Evolutionary conservation across 768 basidiomycete species (phyloP).

Genomic region (Royoungia palumana): DNA sequence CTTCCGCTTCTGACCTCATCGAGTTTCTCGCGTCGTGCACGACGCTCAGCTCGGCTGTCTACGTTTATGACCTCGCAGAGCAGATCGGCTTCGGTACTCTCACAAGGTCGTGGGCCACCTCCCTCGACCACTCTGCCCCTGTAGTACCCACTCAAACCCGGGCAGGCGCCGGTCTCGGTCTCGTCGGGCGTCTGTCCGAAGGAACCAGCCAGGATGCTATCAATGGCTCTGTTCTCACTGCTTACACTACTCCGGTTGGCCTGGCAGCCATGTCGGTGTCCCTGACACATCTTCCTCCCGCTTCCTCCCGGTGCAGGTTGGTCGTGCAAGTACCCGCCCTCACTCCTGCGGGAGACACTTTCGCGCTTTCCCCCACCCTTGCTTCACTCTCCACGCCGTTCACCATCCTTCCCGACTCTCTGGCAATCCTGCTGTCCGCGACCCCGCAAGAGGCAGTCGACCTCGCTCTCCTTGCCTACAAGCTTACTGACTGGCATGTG

Average conservation of each 20-base stretch:
- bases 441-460: slow-evolving; percentile 81
- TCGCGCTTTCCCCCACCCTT: slow-evolving; percentile 76
- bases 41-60: slow-evolving; percentile 60
- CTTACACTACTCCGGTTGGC: slow-evolving; percentile 81
- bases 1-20: slow-evolving; percentile 57
- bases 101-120: slow-evolving; percentile 61
- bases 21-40: slow-evolving; percentile 64
- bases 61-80: slow-evolving; percentile 80
- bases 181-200: slow-evolving; percentile 77
- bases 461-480: slow-evolving; percentile 74
- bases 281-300: slow-evolving; percentile 65
- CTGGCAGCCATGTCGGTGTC: slow-evolving; percentile 81
- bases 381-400: slow-evolving; percentile 60
- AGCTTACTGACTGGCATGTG: slow-evolving; percentile 60
- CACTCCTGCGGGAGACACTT: slow-evolving; percentile 58
- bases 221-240: slow-evolving; percentile 61
- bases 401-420: slow-evolving; percentile 57
- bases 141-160: slow-evolving; percentile 77
- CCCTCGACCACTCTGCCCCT: slow-evolving; percentile 42
- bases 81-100: slow-evolving; percentile 78
- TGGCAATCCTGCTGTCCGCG: slow-evolving; percentile 77
- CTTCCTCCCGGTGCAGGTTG: slow-evolving; percentile 61
- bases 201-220: slow-evolving; percentile 69
- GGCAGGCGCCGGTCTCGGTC: slow-evolving; percentile 75
- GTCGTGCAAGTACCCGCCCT: slow-evolving; percentile 82